Evolutionary conservation across 352 stramenopile species (phyloP), one percentile per base, ranked within the genome.

Genomic region (Peronosclerospora sorghi): DNA sequence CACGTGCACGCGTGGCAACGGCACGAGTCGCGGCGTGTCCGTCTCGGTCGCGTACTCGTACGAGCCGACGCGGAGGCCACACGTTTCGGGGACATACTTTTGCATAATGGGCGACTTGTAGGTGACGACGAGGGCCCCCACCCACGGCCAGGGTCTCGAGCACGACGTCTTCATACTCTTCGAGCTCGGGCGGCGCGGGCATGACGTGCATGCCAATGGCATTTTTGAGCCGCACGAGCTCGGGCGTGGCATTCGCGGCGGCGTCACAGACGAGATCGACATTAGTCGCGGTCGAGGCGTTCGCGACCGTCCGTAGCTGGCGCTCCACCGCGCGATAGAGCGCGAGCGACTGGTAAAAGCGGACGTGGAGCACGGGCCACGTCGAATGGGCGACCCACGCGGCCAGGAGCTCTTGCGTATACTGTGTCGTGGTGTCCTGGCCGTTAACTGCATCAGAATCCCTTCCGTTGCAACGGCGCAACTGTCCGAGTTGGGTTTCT

Each of bases 91-190:
- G 19, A 84, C 61, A 65, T 68, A 86, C 36, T 86, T 71, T 40
- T 78, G 71, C 74, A 84, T 86, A 30, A 84, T 66, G 19, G 72
- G 71, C 12, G 74, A 69, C 48, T 83, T 68, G 59, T 73, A 84
- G 29, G 72, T 83, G 20, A 86, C 46, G 8, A 73, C 67, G 19
- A 84, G 45, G 10, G 74, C 71, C 4, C 74, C n/a, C n/a, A n/a
- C n/a, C 71, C 3, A 73, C 71, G 6, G 74, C 56, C 6, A 59
- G 40, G 34, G 62, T 82, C 40, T 86, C 71, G 1, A 86, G 54
- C 26, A 68, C 54, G 0, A 59, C 53, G n/a, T 75, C 62, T 37
- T 86, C 67, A 29, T 73, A 66, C 35, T 65, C 58, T 35, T 81
- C 71, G 9, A 72, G 35, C 44, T 80, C 66, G 0, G 65, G 60